These are phyloP conservation scores for Venturia effusa DNA, from an alignment of 2,329 filamentous ascomycete species.

Conservation along the genomic window DNA sequence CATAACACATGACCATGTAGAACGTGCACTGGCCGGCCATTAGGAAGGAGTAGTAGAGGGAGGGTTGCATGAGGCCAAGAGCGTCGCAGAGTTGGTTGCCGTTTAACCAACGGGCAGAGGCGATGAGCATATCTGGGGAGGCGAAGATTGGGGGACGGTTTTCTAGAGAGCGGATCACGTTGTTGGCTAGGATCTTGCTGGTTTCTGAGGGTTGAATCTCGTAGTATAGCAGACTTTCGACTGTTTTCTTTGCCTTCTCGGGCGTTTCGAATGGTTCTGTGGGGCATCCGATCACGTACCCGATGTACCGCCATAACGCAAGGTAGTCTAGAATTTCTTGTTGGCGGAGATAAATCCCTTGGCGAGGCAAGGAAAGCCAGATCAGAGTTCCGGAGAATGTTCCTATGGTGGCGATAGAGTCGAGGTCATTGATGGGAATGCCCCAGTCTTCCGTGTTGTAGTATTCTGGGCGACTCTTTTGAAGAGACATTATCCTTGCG, in stretches of 20 bases:
- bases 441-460: constrained; percentile 50
- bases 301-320: constrained; percentile 66
- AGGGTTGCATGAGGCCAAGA: constrained; percentile 47
- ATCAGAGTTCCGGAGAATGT: constrained; percentile 59
- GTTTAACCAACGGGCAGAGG: constrained; percentile 59
- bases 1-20: constrained; percentile 46
- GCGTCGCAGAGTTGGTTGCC: constrained; percentile 50
- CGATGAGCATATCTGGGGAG: constrained; percentile 55
- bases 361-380: constrained; percentile 58
- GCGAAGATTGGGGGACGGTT: constrained; percentile 54
- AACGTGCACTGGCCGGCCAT: constrained; percentile 57
- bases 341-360: constrained; percentile 54
- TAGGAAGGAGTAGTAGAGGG: constrained; percentile 46
- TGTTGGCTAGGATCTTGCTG: constrained; percentile 57
- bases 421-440: constrained; percentile 64
- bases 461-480: constrained; percentile 46
- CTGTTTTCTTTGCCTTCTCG: constrained; percentile 45
- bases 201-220: constrained; percentile 57
- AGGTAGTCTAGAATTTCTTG: constrained; percentile 60
- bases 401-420: constrained; percentile 60
- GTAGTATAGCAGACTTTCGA: constrained; percentile 56
- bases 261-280: constrained; percentile 46
- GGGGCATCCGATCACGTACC: constrained; percentile 59
- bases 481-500: constrained; percentile 51
- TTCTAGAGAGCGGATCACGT: constrained; percentile 61